phyloP scores from a whole-genome alignment of 345 rosid genomes.

The Sisymbrium altissimum region DNA sequence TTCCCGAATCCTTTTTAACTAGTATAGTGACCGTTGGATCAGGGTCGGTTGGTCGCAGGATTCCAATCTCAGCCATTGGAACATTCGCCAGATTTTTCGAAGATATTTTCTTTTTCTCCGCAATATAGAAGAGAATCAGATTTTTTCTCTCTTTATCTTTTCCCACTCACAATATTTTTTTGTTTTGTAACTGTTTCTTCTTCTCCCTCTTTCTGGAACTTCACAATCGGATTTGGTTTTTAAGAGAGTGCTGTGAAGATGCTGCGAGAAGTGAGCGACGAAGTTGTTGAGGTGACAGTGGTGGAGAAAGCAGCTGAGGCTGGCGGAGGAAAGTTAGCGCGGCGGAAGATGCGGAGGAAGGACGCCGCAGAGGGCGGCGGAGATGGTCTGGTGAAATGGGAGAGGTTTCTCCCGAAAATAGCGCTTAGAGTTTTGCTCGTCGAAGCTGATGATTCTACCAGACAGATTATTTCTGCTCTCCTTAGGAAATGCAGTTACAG shows the following conservation, averaged over 20 bases:
- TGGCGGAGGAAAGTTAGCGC: constrained; percentile 24
- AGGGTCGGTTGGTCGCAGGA: constrained; percentile 5
- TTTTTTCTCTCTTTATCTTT: neutral
- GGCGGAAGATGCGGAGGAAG: constrained; percentile 27
- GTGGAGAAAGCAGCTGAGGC: constrained; percentile 20
- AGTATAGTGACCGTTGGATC: constrained; percentile 33
- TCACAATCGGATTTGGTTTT: neutral
- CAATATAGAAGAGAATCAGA: neutral
- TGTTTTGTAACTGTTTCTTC: constrained; percentile 3
- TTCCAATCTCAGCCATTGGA: constrained; percentile 34
- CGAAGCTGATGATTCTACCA: constrained; percentile 92
- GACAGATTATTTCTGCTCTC: constrained; percentile 83
- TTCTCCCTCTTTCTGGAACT: constrained; percentile 5
- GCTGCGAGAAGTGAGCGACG: constrained; percentile 49
- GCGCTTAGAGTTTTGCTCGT: constrained; percentile 71
- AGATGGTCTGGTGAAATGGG: constrained; percentile 62
- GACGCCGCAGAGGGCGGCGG: constrained; percentile 22
- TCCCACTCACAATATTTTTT: constrained; percentile 4
- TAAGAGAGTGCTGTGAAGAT: neutral
- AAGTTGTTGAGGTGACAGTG: constrained; percentile 32
- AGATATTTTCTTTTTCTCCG: constrained; percentile 38
- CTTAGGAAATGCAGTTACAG: constrained; percentile 81
- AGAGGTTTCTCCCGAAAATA: constrained; percentile 63
- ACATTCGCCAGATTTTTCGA: constrained; percentile 15
- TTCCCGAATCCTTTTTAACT: neutral